Evolutionary conservation across 176 grass and related monocot genomes (phyloP).

Genomic region (Thinopyrum elongatum): DNA sequence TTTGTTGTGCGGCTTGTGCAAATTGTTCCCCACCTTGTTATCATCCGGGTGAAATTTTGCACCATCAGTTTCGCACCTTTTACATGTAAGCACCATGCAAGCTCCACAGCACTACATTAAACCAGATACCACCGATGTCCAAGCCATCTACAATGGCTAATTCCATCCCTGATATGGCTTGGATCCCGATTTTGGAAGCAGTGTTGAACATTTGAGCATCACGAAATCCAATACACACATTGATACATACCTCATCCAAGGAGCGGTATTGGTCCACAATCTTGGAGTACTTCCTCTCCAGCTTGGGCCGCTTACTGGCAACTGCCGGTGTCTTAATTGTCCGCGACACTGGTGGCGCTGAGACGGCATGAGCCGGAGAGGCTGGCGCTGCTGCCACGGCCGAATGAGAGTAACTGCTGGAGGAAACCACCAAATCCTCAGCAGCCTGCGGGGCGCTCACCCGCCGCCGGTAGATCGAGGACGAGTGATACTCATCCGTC

Average conservation of each 20-base stretch:
- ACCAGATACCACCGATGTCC: too few relatives aligned
- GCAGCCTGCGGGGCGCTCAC: slow-evolving; percentile 20
- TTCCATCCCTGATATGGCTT: too few relatives aligned
- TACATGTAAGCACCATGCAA: too few relatives aligned
- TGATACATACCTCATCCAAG: slow-evolving; percentile 64
- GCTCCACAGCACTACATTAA: too few relatives aligned
- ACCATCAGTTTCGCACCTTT: too few relatives aligned
- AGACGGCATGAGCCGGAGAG: background rate
- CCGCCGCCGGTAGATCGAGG: slow-evolving; percentile 41
- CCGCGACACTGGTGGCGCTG: slow-evolving; percentile 2
- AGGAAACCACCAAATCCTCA: slow-evolving; percentile 31
- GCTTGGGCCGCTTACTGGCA: slow-evolving; percentile 44
- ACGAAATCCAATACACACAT: background rate
- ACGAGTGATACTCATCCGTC: slow-evolving; percentile 33
- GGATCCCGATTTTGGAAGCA: too few relatives aligned
- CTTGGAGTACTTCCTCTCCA: slow-evolving; percentile 83
- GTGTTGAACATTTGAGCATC: slow-evolving; percentile 19
- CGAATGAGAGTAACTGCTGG: slow-evolving; percentile 36
- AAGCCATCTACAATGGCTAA: too few relatives aligned
- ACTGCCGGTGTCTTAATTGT: slow-evolving; percentile 13
- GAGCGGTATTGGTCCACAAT: slow-evolving; percentile 72
- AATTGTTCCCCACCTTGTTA: too few relatives aligned
- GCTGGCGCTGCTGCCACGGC: background rate
- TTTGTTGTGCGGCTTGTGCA: too few relatives aligned
- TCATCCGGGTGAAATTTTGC: too few relatives aligned